A percentile compares a stretch with the other conserved stretches of the same genome.
phyloP scores from a whole-genome alignment of 2,329 filamentous ascomycete species.

The Pochonia chlamydosporia region DNA sequence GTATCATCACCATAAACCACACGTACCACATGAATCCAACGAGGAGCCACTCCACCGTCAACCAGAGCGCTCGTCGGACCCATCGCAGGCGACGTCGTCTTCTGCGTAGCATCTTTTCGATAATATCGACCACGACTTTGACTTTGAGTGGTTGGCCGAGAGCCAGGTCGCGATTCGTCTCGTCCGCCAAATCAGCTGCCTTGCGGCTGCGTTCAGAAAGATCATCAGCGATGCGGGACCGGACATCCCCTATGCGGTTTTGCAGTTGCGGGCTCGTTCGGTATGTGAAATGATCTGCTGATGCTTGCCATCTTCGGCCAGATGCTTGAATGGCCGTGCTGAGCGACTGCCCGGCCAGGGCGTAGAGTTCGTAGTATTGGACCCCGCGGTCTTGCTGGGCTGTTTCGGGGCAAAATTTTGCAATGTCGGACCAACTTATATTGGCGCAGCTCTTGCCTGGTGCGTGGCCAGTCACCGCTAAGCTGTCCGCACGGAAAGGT shows the following conservation, averaged over 20 bases:
- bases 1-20: slow-evolving; percentile 80
- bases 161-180: slow-evolving; percentile 68
- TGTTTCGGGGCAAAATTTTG: slow-evolving; percentile 32
- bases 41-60: slow-evolving; percentile 79
- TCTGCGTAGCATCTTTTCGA: slow-evolving; percentile 69
- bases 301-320: slow-evolving; percentile 50
- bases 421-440: slow-evolving; percentile 37
- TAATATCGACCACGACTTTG: slow-evolving; percentile 72
- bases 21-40: slow-evolving; percentile 91
- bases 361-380: slow-evolving; percentile 40
- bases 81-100: slow-evolving; percentile 65
- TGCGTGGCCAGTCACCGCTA: slow-evolving; percentile 15
- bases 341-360: slow-evolving; percentile 47
- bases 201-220: slow-evolving; percentile 56
- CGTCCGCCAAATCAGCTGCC: slow-evolving; percentile 73
- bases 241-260: slow-evolving; percentile 39
- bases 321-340: slow-evolving; percentile 39
- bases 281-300: slow-evolving; percentile 53
- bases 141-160: slow-evolving; percentile 72
- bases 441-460: slow-evolving; percentile 14
- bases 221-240: slow-evolving; percentile 43
- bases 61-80: slow-evolving; percentile 70
- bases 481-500: slow-evolving; percentile 21
- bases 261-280: slow-evolving; percentile 50
- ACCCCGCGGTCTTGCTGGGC: slow-evolving; percentile 27